Evolutionary conservation across 2,329 filamentous ascomycete genomes (phyloP).

Genomic region (Colletotrichum neosansevieriae): DNA sequence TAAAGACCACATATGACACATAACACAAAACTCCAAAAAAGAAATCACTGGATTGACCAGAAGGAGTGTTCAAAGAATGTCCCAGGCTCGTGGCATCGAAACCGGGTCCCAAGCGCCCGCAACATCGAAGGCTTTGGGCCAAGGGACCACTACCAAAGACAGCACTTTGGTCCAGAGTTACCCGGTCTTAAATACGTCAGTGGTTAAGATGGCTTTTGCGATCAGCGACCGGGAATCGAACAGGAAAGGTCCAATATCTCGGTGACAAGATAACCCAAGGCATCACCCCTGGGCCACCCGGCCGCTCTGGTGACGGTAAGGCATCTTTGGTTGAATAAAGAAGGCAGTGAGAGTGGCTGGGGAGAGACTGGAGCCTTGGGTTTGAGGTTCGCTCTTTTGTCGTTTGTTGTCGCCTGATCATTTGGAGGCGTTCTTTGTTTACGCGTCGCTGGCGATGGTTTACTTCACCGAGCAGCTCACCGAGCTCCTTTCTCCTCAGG

Average conservation of each 20-base stretch:
- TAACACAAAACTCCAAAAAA: background rate
- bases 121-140: constrained; percentile 3
- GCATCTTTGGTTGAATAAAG: background rate
- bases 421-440: background rate
- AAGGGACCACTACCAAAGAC: background rate
- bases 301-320: too few relatives aligned
- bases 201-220: background rate
- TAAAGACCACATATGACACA: background rate
- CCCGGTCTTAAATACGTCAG: background rate
- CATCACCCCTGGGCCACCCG: background rate
- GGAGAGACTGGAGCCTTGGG: background rate
- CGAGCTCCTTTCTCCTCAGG: too few relatives aligned
- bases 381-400: background rate
- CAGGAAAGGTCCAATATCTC: background rate
- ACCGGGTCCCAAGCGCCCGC: constrained; percentile 2
- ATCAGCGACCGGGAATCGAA: constrained; percentile 7
- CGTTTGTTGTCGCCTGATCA: background rate
- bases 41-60: background rate
- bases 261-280: background rate
- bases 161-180: too few relatives aligned
- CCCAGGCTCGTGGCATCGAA: constrained; percentile 2
- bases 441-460: background rate
- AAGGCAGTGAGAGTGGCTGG: background rate
- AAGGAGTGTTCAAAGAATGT: background rate
- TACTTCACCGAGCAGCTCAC: background rate